Evolutionary conservation across 768 basidiomycete genomes (phyloP), one percentile per base, ranked within the genome.

Genomic region (Leccinum disarticulatum): DNA sequence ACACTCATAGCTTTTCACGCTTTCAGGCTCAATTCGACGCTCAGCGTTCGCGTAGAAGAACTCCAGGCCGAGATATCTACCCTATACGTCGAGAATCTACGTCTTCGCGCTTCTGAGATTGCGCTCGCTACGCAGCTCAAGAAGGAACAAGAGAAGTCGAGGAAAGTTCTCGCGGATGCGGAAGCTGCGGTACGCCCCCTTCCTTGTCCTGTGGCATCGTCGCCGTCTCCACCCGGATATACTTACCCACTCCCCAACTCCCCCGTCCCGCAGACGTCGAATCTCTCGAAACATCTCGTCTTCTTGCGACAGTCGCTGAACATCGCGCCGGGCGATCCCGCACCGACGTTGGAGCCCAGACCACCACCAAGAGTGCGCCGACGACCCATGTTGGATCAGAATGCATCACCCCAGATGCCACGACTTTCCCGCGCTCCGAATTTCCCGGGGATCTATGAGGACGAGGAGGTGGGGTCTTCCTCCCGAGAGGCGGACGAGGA

Each of bases 41-140:
- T 93, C 62, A 91, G 90, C 74, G 80, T 90, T 61, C 86, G 90
- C 51, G 87, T 93, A 68, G 90, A 93, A 72, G 91, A 93, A 70
- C 82, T 93, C 57, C 90, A 92, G 70, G 80, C 85, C 38, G 88
- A 93, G 75, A 87, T 93, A 74, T 87, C 90, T 50, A 81, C 82
- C n/a, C 82, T 93, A 52, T 86, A 90, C 60, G 84, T 87, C 61
- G 91, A 93, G 79, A 93, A 93, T 73, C 81, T 93, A 54, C 84
- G 88, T 57, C 79, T 93, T 64, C 86, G 88, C 58, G 86, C 90
- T 65, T 89, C 89, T 19, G 89, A 91, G 75, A 90, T 92, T 66
- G 82, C 87, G 11, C 83, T 93, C 54, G 76, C 82, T 5, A 76
- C 87, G 22, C 88, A 92, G 70, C 83, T 93, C 60, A 91, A 89